A percentile compares a stretch with the other conserved stretches of the same genome.
phyloP scores from a whole-genome alignment of 73 alveolate species.

The Symbiodinium natans region DNA sequence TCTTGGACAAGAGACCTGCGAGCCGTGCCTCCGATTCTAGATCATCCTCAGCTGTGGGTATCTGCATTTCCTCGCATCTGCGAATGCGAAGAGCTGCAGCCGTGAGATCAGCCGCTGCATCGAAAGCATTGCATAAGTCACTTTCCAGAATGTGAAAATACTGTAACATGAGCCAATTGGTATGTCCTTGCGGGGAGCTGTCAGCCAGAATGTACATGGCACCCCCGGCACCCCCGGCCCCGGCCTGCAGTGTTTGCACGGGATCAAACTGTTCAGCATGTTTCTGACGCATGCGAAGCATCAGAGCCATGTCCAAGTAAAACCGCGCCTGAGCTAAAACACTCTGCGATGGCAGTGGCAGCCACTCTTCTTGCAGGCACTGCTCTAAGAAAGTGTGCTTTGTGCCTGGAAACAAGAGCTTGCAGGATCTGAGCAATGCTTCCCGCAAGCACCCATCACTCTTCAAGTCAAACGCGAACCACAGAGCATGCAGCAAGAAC shows the following conservation, averaged over 20 bases:
- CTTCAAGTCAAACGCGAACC: no score
- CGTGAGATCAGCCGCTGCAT: neutral
- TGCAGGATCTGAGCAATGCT: neutral
- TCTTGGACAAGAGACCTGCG: neutral
- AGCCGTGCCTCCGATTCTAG: neutral
- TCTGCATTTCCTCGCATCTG: neutral
- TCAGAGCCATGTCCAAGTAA: slow-evolving; percentile 4
- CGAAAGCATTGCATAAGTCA: neutral
- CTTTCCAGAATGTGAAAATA: neutral
- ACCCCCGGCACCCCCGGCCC: neutral
- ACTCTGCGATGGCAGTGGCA: slow-evolving; percentile 20
- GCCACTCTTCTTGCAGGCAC: neutral
- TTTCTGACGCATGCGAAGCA: neutral
- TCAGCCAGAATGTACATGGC: neutral
- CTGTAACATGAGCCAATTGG: slow-evolving; percentile 5
- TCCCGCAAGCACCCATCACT: neutral
- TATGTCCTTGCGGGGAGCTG: slow-evolving; percentile 9
- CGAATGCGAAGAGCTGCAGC: neutral
- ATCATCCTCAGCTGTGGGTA: neutral
- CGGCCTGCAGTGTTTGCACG: no score
- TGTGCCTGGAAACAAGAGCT: neutral
- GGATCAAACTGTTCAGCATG: neutral
- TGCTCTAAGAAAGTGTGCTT: neutral
- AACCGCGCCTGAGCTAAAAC: slow-evolving; percentile 10
- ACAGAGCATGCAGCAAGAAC: no score